Percentiles rank a stretch among this genome's conserved stretches.
These are phyloP conservation scores for Phytophthora ramorum DNA, from an alignment of 352 stramenopile genomes.

Conservation along the genomic window DNA sequence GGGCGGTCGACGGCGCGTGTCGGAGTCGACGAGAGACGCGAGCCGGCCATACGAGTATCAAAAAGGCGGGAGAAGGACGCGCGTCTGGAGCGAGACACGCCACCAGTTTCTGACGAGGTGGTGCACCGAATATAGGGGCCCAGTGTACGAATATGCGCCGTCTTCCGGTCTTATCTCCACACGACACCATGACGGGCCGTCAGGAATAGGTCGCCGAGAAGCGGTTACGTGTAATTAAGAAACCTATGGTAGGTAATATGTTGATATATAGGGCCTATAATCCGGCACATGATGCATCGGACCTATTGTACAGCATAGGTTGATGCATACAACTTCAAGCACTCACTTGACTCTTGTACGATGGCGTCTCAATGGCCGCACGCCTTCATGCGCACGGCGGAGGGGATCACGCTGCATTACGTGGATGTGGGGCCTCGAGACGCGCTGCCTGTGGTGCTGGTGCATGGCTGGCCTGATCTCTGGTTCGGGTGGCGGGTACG, in stretches of 20 bases:
- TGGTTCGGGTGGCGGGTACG: slow-evolving; percentile 70
- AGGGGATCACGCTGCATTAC: slow-evolving; percentile 54
- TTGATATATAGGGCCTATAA: too few relatives aligned
- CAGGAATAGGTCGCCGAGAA: slow-evolving; percentile 25
- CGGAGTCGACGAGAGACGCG: slow-evolving; percentile 23
- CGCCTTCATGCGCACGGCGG: slow-evolving; percentile 32
- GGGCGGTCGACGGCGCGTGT: slow-evolving; percentile 6
- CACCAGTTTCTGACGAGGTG: too few relatives aligned
- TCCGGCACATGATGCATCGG: too few relatives aligned
- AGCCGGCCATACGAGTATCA: slow-evolving; percentile 30
- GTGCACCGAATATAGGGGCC: too few relatives aligned
- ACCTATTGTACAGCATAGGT: too few relatives aligned
- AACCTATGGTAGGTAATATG: too few relatives aligned
- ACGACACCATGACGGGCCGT: slow-evolving; percentile 4
- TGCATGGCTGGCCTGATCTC: slow-evolving; percentile 77
- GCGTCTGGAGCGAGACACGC: too few relatives aligned
- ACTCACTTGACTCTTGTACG: too few relatives aligned
- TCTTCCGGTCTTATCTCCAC: slow-evolving; percentile 31
- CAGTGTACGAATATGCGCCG: too few relatives aligned
- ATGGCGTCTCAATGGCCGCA: slow-evolving; percentile 45
- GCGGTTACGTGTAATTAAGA: too few relatives aligned
- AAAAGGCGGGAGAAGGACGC: background rate
- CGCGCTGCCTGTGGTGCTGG: slow-evolving; percentile 61
- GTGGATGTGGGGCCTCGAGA: slow-evolving; percentile 60
- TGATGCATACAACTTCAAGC: slow-evolving; percentile 3